Evolutionary conservation across 2,329 filamentous ascomycete species (phyloP).

Genomic region (Sarocladiaceae sp.): DNA sequence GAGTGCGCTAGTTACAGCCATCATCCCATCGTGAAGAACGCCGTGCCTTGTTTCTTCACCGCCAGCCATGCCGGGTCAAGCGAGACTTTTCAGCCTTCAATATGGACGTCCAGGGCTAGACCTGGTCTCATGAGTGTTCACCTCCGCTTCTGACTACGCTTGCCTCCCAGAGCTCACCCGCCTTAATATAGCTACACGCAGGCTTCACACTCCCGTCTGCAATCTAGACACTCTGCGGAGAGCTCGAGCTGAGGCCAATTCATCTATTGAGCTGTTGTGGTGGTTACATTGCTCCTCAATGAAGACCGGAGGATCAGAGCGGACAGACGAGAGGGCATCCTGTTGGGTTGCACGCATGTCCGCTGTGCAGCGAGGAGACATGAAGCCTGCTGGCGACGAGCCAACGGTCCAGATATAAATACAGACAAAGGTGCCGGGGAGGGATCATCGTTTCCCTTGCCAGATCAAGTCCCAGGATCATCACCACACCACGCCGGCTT

Average conservation of each 20-base stretch:
- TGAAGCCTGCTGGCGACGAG: too few relatives aligned
- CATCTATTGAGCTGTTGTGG: not conserved
- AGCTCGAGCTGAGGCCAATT: not conserved
- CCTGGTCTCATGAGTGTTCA: not conserved
- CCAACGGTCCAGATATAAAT: slow-evolving; percentile 8
- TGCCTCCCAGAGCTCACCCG: too few relatives aligned
- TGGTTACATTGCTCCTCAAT: slow-evolving; percentile 6
- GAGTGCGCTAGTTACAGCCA: not conserved
- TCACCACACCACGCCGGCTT: slow-evolving; percentile 4
- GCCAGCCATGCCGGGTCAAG: not conserved
- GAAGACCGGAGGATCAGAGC: slow-evolving; percentile 5
- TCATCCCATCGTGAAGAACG: not conserved
- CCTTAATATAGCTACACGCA: too few relatives aligned
- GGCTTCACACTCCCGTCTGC: too few relatives aligned
- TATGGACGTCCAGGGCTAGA: slow-evolving; percentile 2
- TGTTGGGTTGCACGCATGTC: too few relatives aligned
- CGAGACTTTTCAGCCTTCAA: slow-evolving; percentile 2
- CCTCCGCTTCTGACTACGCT: not conserved
- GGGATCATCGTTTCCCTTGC: slow-evolving; percentile 7
- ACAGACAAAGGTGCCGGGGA: slow-evolving; percentile 7
- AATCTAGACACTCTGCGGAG: not conserved
- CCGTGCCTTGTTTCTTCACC: slow-evolving; percentile 1
- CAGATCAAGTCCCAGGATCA: slow-evolving; percentile 3
- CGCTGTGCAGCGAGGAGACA: too few relatives aligned
- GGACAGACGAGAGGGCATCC: not conserved